Evolutionary conservation across 495 filamentous ascomycete genomes (phyloP).

Genomic region (Bathelium albidoporum): DNA sequence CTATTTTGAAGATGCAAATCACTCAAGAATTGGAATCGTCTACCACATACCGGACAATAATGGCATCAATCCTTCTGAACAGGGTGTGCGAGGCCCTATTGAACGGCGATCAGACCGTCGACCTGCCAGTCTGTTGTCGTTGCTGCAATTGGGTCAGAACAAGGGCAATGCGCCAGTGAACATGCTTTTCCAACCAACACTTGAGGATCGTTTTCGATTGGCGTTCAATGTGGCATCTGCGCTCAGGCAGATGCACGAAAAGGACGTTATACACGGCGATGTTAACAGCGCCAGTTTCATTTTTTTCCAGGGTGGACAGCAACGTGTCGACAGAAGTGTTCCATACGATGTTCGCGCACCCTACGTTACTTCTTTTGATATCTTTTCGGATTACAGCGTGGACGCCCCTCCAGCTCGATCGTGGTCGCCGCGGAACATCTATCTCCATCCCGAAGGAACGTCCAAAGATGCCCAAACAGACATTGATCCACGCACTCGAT

Average conservation of each 20-base stretch:
- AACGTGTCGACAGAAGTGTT: constrained; percentile 14
- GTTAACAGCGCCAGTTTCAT: constrained; percentile 72
- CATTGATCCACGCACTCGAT: constrained; percentile 40
- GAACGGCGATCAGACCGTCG: constrained; percentile 14
- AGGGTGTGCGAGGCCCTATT: constrained; percentile 37
- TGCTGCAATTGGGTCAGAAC: constrained; percentile 43
- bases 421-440: constrained; percentile 44
- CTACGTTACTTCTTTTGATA: constrained; percentile 68
- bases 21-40: constrained; percentile 69
- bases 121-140: constrained; percentile 44
- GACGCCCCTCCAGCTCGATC: constrained; percentile 25
- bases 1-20: constrained; percentile 72
- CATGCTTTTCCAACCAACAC: constrained; percentile 35
- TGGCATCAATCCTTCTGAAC: constrained; percentile 21
- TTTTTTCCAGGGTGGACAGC: constrained; percentile 53
- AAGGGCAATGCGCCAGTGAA: constrained; percentile 41
- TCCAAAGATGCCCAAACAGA: constrained; percentile 21
- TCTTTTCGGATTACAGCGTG: constrained; percentile 61
- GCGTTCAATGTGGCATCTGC: constrained; percentile 70
- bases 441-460: constrained; percentile 56
- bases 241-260: constrained; percentile 63
- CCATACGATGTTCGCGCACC: constrained; percentile 49
- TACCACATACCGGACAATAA: constrained; percentile 64
- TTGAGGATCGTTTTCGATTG: constrained; percentile 75
- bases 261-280: constrained; percentile 68